Base-by-base conservation (phyloP, 805 yeast genomes). In the Maudiozyma pseudohumilis region DNA sequence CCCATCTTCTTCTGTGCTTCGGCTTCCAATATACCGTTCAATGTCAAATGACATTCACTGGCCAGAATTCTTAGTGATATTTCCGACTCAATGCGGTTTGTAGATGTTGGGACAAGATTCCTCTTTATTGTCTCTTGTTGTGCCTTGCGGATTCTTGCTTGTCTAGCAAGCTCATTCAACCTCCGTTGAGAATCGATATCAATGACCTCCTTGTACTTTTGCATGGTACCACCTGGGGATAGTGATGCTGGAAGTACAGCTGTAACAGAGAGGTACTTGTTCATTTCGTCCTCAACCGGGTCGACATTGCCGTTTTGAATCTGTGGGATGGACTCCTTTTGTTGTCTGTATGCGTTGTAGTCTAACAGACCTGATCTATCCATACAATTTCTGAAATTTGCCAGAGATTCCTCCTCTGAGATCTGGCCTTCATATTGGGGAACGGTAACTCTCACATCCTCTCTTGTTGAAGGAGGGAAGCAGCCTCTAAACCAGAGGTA, bases 191-290 rank as follows among this genome's bases (percentile, higher is more conserved):
- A 50, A 30, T 57, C 62, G 29, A 57, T 37, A 42, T 59, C 63
- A n/a, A 61, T 70, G 39, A 79, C 75, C 54, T 82, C 92, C 56
- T 80, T 80, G 62, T 88, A 88, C 63, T 88, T 88, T 60, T 71
- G 77, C 55, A 77, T 82, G 32, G 95, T 86, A 54, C 85, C 87
- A 47, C 89, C 89, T 13, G 97, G 97, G 18, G 96, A 87, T 54
- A 88, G 72, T 2, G 95, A 82, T 49, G 80, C 82, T 26, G 97
- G 97, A 48, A 88, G 66, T 42, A 88, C 70, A 3, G 84, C 61
- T 13, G 43, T 25, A 4, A 32, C n/a, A 10, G 40, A 24, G 47
- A 29, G 38, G 18, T 35, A 24, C 17, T 29, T 29, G 7, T 11
- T 18, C 23, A 18, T 18, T 18, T 29, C 32, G 12, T 29, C 32